These are phyloP conservation scores for Aspergillus alliaceus DNA, from an alignment of 2,329 filamentous ascomycete genomes.

Conservation along the genomic window DNA sequence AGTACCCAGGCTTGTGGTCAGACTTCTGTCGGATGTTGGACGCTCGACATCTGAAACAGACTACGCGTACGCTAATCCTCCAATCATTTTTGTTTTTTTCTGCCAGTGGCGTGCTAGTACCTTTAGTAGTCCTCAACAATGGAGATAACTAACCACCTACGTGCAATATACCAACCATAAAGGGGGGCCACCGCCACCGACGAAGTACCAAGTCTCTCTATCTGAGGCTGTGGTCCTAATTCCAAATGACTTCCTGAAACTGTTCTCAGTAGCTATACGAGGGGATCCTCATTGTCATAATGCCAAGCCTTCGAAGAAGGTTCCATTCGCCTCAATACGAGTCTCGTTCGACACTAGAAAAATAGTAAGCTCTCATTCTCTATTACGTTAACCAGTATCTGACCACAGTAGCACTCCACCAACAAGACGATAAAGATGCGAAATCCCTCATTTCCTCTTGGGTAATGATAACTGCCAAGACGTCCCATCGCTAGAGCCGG, in stretches of 20 bases:
- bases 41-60: slow-evolving; percentile 22
- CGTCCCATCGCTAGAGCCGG: neutral
- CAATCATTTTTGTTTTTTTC: slow-evolving; percentile 10
- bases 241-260: neutral
- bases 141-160: neutral
- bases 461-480: slow-evolving; percentile 5
- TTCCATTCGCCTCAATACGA: slow-evolving; percentile 5
- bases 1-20: neutral
- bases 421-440: neutral
- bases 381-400: no score
- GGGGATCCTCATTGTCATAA: neutral
- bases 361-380: neutral
- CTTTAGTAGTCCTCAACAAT: slow-evolving; percentile 1
- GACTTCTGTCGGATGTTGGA: neutral
- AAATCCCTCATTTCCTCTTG: slow-evolving; percentile 2
- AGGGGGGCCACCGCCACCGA: neutral
- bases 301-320: slow-evolving; percentile 3
- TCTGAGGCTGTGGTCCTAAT: neutral
- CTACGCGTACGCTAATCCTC: slow-evolving; percentile 11
- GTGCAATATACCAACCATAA: neutral
- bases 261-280: neutral
- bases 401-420: neutral
- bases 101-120: slow-evolving; percentile 2
- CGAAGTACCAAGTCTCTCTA: neutral
- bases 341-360: neutral